phyloP scores from a whole-genome alignment of 345 rosid genomes.

The Brassica incana region DNA sequence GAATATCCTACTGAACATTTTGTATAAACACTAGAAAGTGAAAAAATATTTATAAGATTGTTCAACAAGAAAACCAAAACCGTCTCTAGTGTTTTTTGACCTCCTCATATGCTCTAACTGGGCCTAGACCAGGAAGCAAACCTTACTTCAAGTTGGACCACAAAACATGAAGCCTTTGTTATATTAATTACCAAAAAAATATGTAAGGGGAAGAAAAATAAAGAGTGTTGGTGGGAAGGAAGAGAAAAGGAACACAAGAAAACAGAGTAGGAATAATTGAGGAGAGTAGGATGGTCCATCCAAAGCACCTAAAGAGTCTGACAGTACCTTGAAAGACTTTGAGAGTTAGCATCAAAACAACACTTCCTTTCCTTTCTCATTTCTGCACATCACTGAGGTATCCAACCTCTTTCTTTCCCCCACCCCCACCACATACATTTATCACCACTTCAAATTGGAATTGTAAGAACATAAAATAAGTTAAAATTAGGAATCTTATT shows the following conservation, averaged over 20 bases:
- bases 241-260: conserved; percentile 18
- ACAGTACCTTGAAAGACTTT: conserved; percentile 29
- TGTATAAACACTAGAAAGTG: conserved; percentile 47
- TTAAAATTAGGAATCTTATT: not conserved
- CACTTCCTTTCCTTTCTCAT: conserved; percentile 17
- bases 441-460: not conserved
- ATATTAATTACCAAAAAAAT: not conserved
- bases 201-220: not conserved
- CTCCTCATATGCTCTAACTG: not conserved
- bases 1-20: conserved; percentile 96
- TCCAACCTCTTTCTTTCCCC: not conserved
- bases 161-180: conserved; percentile 1
- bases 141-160: conserved; percentile 1
- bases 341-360: conserved; percentile 29
- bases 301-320: conserved; percentile 22
- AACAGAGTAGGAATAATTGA: conserved; percentile 16
- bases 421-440: not conserved
- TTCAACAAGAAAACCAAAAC: conserved; percentile 3
- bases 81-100: not conserved
- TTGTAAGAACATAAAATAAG: not conserved
- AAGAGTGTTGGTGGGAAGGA: conserved; percentile 23
- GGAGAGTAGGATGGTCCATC: conserved; percentile 32
- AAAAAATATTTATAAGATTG: not conserved
- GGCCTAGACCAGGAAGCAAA: conserved; percentile 10
- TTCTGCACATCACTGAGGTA: conserved; percentile 20